Conservation (phyloP, 1,284 basidiomycete genomes). For the Microbotryomycetes sp. region DNA sequence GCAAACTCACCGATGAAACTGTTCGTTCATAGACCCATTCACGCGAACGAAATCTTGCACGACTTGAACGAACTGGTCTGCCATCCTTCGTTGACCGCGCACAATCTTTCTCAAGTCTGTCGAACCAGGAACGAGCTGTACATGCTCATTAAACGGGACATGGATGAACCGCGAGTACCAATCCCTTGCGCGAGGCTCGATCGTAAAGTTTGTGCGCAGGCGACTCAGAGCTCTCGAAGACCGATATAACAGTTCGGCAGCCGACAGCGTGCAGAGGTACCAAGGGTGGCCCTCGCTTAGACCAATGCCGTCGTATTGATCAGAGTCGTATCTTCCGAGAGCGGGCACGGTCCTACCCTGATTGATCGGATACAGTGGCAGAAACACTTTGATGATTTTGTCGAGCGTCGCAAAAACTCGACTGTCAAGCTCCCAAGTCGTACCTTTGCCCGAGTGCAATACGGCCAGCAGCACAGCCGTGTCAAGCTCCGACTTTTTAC, state of each 20-base stretch:
- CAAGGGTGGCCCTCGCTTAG: conserved; percentile 43
- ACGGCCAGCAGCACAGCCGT: conserved; percentile 43
- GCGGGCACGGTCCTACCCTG: conserved; percentile 38
- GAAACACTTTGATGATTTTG: conserved; percentile 39
- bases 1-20: conserved; percentile 42
- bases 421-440: conserved; percentile 13
- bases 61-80: conserved; percentile 39
- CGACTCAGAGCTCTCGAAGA: background rate
- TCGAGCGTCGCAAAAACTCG: conserved; percentile 40
- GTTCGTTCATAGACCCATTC: conserved; percentile 43
- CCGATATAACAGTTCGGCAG: conserved; percentile 42
- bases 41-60: conserved; percentile 32
- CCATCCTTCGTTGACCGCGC: conserved; percentile 33
- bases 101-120: conserved; percentile 29
- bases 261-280: conserved; percentile 44
- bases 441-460: conserved; percentile 39
- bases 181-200: conserved; percentile 18
- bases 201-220: conserved; percentile 38
- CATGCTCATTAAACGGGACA: background rate
- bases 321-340: conserved; percentile 45
- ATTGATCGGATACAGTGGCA: conserved; percentile 43
- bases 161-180: conserved; percentile 7
- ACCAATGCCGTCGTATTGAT: conserved; percentile 43
- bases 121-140: conserved; percentile 3
- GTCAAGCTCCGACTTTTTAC: conserved; percentile 39